Percentiles rank a stretch among this genome's conserved stretches.
Evolutionary conservation across 2,329 filamentous ascomycete species (phyloP).

Genomic region (Domatiomyces catenatus): DNA sequence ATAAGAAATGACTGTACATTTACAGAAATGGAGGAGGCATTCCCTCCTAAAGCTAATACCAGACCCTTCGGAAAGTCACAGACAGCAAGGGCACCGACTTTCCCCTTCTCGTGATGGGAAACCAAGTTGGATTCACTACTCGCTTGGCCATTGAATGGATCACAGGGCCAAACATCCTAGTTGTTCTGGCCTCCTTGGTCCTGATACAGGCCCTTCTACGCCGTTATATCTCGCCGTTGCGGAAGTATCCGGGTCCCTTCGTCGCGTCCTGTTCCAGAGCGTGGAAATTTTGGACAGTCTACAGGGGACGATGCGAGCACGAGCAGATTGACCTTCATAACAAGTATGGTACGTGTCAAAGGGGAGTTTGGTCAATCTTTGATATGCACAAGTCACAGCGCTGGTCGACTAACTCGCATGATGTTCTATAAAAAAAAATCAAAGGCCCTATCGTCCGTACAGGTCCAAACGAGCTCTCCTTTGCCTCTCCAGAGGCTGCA

Average conservation of each 20-base stretch:
- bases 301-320: constrained; percentile 26
- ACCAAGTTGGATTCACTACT: too few relatives aligned
- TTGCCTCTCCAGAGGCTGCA: constrained; percentile 32
- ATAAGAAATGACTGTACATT: too few relatives aligned
- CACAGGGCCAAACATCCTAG: too few relatives aligned
- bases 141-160: too few relatives aligned
- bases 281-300: constrained; percentile 27
- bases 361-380: not conserved
- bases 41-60: too few relatives aligned
- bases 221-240: constrained; percentile 34
- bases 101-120: too few relatives aligned
- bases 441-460: constrained; percentile 35
- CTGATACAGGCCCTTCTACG: constrained; percentile 20
- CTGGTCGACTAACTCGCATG: too few relatives aligned
- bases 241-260: constrained; percentile 29
- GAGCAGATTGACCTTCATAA: constrained; percentile 25
- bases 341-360: constrained; percentile 23
- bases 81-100: too few relatives aligned
- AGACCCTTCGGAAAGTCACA: too few relatives aligned
- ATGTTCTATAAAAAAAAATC: not conserved
- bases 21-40: too few relatives aligned
- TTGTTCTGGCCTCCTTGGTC: constrained; percentile 15
- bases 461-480: constrained; percentile 33
- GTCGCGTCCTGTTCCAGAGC: constrained; percentile 26
- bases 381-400: not conserved